Base-by-base conservation (phyloP, 495 filamentous ascomycete species). In the Recurvomyces mirabilis region DNA sequence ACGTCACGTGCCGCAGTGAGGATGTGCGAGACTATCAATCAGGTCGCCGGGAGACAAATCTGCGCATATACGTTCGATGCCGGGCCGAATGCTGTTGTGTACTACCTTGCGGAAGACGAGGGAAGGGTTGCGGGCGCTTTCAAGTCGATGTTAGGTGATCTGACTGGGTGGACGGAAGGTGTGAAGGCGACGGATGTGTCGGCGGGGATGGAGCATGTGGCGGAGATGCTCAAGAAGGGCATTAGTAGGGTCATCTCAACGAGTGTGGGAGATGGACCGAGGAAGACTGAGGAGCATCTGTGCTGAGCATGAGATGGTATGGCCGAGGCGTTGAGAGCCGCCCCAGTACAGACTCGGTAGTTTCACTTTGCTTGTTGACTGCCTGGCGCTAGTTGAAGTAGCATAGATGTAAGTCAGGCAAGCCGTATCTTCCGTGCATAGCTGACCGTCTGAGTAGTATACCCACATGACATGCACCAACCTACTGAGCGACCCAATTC, bases 21-120 rank as follows among this genome's bases (percentile, higher is more conserved):
- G 38, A 78, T 83, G 2, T 88, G 95, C 21, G 86, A 96, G 66
- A 76, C 75, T 30, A 82, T 96, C 64, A 99, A 99, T 62, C 33
- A 26, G 6, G 63, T 66, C 26, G 71, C 71, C 9, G 77, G 73
- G 14, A 83, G 84, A 33, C 75, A 69, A 1, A 72, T 95, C 3
- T 84, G 82, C 9, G 89, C 91, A 15, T 99, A 99, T 62, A 99
- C 91, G 0, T 99, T 94, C 58, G 91, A 99, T 63, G 91, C 91
- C 1, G 91, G 91, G 33, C 93, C 91, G 51, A 99, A 99, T 60
- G 83, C 84, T 23, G 91, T 99, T 22, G 78, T 99, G 32, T 99
- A 96, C 64, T 95, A 87, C 51, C 73, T 83, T 23, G 82, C 86
- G 63, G 68, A 84, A 70, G 74, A 88, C 54, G 74, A 78, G 37